Evolutionary conservation across 495 filamentous ascomycete genomes (phyloP), one percentile per base, ranked within the genome.

Genomic region (Annulohypoxylon maeteangense): DNA sequence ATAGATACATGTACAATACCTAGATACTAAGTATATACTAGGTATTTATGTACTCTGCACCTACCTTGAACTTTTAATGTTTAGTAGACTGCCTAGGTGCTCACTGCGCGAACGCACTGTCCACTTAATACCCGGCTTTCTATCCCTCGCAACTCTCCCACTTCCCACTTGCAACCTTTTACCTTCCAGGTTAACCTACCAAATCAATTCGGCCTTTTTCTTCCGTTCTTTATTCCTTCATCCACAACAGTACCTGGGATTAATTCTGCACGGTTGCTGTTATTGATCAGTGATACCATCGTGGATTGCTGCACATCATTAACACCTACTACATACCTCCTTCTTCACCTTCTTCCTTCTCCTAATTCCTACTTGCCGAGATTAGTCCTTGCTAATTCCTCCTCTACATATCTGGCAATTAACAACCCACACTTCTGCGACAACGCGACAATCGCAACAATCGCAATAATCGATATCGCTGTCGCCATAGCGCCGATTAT

Each of bases 231-330:
- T 42, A 22, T 22, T 38, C 44, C 23, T 57, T 65, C 64, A 32
- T 56, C 58, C 45, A 53, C 57, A 66, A 20, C 51, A 25, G 45
- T 20, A 47, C 11, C 47, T 51, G 31, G 27, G 23, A 22, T 63
- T 44, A 69, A 69, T 54, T 32, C 25, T 69, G 59, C 60, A 51
- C 36, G n/a, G 50, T 22, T 32, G 23, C 59, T n/a, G 42, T 3
- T 18, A 48, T 57, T 42, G 23, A 51, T 29, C 7, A 25, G 12
- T n/a, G 14, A 12, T 7, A 45, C 8, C 23, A 47, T 59, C 11
- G 61, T 64, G 53, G 59, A 70, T 70, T 20, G 67, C 51, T 11
- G 59, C 60, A 59, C 34, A 64, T 58, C 12, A 53, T 53, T 53
- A 14, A 2, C 18, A 50, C 4, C 40, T 18, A 0, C 16, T 12